Conservation (phyloP, 2,329 filamentous ascomycete genomes). For the Spiromastix sp. region DNA sequence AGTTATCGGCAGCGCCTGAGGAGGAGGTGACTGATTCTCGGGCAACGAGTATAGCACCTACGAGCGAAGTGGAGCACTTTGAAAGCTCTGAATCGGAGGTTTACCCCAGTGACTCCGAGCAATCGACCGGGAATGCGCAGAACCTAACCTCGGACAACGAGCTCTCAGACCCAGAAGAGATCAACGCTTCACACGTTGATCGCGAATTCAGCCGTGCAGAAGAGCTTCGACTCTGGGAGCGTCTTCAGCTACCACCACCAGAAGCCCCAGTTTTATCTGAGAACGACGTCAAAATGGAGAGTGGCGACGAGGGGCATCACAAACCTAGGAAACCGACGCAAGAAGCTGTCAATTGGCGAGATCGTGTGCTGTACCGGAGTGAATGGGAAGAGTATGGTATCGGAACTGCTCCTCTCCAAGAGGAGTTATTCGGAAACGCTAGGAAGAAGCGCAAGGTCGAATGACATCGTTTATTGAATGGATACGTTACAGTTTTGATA, state of each 20-base stretch:
- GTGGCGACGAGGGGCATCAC: slow-evolving; percentile 13
- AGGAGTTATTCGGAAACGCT: slow-evolving; percentile 20
- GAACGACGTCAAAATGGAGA: slow-evolving; percentile 8
- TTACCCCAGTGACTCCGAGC: neutral
- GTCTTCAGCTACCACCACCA: slow-evolving; percentile 25
- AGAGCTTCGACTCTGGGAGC: slow-evolving; percentile 35
- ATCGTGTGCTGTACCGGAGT: slow-evolving; percentile 33
- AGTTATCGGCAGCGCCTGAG: slow-evolving; percentile 1
- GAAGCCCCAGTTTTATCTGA: slow-evolving; percentile 4
- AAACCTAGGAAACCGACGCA: slow-evolving; percentile 22
- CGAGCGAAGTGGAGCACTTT: neutral
- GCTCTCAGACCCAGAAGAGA: slow-evolving; percentile 27
- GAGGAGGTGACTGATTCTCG: slow-evolving; percentile 6
- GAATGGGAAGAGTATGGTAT: slow-evolving; percentile 41
- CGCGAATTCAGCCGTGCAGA: slow-evolving; percentile 32
- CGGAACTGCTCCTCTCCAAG: slow-evolving; percentile 18
- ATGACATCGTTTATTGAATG: too few relatives aligned
- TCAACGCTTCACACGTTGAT: slow-evolving; percentile 40
- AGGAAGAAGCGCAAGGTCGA: slow-evolving; percentile 21
- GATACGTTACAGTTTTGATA: too few relatives aligned
- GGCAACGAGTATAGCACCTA: neutral
- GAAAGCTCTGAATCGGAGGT: slow-evolving; percentile 1
- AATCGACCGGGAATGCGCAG: neutral
- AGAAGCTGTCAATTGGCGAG: slow-evolving; percentile 39
- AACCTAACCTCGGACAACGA: slow-evolving; percentile 10